A percentile compares a stretch with the other conserved stretches of the same genome.
phyloP scores from a whole-genome alignment of 176 grass and related monocot species.

The Canna indica region DNA sequence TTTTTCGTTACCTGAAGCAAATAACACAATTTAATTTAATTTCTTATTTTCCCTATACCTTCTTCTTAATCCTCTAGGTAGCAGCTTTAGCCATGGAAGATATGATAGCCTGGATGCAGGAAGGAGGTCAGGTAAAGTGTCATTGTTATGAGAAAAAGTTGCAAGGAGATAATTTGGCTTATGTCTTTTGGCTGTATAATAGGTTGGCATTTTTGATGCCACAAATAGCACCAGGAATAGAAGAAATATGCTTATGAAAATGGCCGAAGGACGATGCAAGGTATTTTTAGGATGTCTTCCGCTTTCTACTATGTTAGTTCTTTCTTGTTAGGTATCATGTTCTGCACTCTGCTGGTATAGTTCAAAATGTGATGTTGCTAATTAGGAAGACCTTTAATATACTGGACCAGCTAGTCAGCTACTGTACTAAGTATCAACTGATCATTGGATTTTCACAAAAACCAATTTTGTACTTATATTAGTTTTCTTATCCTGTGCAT shows the following conservation, averaged over 20 bases:
- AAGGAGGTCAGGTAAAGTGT: conserved; percentile 72
- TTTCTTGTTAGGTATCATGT: too few species aligned
- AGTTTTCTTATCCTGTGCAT: not conserved
- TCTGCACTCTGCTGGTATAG: not conserved
- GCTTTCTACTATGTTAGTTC: too few species aligned
- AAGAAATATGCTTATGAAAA: conserved; percentile 97
- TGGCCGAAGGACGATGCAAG: conserved; percentile 98
- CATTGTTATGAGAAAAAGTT: conserved; percentile 23
- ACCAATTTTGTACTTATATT: not conserved
- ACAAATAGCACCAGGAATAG: conserved; percentile 88
- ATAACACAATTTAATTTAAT: too few species aligned
- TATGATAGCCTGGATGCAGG: conserved; percentile 95
- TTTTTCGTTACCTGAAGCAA: conserved; percentile 13
- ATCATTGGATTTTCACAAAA: not conserved
- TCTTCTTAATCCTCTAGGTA: conserved; percentile 33
- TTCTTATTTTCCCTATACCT: conserved; percentile 2
- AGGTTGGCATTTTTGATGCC: conserved; percentile 99
- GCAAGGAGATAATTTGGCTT: conserved; percentile 18
- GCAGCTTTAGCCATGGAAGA: conserved; percentile 96
- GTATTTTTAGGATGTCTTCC: conserved; percentile 8
- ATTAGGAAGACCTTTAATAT: not conserved
- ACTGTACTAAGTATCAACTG: not conserved
- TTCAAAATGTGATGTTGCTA: not conserved
- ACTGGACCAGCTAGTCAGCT: not conserved
- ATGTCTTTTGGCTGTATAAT: conserved; percentile 11